Evolutionary conservation across 176 grass and related monocot species (phyloP).

Genomic region (Carex pumila): DNA sequence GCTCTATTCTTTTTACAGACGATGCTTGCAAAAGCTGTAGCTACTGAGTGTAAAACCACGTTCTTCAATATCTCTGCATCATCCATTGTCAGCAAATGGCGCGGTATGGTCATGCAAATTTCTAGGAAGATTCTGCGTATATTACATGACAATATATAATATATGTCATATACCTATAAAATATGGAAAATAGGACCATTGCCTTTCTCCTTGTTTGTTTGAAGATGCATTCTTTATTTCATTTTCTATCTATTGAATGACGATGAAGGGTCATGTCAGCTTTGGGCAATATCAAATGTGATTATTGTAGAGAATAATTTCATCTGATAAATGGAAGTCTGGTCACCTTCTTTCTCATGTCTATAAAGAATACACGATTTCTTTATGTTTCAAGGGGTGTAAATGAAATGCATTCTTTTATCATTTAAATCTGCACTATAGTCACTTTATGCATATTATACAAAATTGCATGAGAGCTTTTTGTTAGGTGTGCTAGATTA

Average conservation of each 20-base stretch:
- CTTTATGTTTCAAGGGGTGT: background rate
- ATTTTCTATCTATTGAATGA: background rate
- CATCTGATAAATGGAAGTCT: background rate
- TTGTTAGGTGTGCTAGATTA: background rate
- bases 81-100: conserved; percentile 96
- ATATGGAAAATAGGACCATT: background rate
- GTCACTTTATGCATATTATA: background rate
- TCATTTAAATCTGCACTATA: background rate
- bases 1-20: conserved; percentile 40
- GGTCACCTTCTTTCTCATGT: background rate
- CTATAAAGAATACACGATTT: background rate
- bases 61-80: conserved; percentile 99
- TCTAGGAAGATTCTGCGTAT: background rate
- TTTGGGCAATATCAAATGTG: background rate
- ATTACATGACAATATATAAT: background rate
- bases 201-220: background rate
- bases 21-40: conserved; percentile 90
- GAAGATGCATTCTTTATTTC: background rate
- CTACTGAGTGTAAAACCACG: conserved; percentile 95
- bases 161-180: background rate
- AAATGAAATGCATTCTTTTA: background rate
- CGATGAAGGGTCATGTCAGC: background rate
- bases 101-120: conserved; percentile 35
- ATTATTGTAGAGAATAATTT: background rate
- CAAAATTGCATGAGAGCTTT: background rate